phyloP scores from a whole-genome alignment of 768 basidiomycete species.

The Fibroporia radiculosa region DNA sequence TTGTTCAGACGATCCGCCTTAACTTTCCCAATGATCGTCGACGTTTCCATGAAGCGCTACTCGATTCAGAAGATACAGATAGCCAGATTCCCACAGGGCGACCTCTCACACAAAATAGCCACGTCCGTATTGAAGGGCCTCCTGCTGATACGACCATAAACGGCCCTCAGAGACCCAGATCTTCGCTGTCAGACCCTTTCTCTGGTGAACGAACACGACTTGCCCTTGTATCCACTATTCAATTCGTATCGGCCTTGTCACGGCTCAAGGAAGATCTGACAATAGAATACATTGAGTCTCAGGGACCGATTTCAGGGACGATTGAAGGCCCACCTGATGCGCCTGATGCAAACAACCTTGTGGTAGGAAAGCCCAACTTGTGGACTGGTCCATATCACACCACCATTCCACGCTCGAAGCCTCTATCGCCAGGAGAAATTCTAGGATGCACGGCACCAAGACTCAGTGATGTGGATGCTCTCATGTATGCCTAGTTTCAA shows the following conservation, averaged over 20 bases:
- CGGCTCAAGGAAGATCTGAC: conserved; percentile 74
- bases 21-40: conserved; percentile 80
- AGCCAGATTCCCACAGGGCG: conserved; percentile 42
- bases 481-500: conserved; percentile 59
- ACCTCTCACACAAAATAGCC: conserved; percentile 24
- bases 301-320: conserved; percentile 6
- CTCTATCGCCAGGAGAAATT: conserved; percentile 94
- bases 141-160: conserved; percentile 4
- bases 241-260: conserved; percentile 92
- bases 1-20: conserved; percentile 74
- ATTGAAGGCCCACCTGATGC: conserved; percentile 8
- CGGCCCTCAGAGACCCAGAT: too few species aligned
- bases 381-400: conserved; percentile 67
- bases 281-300: conserved; percentile 25
- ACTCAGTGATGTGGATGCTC: conserved; percentile 72
- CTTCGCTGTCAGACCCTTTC: conserved; percentile 5
- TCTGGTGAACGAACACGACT: conserved; percentile 49
- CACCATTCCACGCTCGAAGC: conserved; percentile 79
- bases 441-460: conserved; percentile 93
- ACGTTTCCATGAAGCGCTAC: conserved; percentile 54
- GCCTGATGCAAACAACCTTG: conserved; percentile 7
- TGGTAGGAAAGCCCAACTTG: conserved; percentile 17
- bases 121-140: conserved; percentile 58
- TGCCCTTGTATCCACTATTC: conserved; percentile 94
- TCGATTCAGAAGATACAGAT: conserved; percentile 44